Percentiles rank a stretch among this genome's conserved stretches.
phyloP scores from a whole-genome alignment of 441 rosid species.

The Corymbia calophylla region DNA sequence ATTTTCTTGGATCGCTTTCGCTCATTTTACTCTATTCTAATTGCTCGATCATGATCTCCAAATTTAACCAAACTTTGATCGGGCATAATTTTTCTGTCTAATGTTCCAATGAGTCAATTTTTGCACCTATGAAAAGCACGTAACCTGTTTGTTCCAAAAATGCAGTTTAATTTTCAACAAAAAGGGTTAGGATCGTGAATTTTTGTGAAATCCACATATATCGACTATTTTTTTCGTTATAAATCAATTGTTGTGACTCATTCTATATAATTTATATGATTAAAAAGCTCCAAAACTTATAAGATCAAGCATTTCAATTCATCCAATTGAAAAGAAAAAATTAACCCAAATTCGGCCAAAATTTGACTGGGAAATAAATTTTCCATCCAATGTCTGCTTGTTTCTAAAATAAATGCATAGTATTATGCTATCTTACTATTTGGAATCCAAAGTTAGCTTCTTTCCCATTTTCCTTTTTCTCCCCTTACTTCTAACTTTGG shows the following conservation, averaged over 20 bases:
- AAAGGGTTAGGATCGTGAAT: neutral
- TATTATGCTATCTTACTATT: neutral
- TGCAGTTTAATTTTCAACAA: neutral
- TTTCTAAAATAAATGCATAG: neutral
- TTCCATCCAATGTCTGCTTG: neutral
- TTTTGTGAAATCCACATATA: accelerated
- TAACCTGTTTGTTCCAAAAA: neutral
- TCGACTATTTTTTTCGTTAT: too few species aligned
- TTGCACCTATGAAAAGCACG: neutral
- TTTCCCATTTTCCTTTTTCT: neutral
- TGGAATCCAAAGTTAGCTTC: neutral
- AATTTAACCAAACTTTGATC: neutral
- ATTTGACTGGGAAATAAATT: neutral
- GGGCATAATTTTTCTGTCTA: neutral
- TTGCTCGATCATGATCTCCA: neutral
- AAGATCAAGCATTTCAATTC: neutral
- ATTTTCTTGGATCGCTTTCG: too few species aligned
- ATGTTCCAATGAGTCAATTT: too few species aligned
- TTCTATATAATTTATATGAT: neutral
- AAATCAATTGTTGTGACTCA: neutral
- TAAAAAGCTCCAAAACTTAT: neutral
- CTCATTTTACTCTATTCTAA: too few species aligned
- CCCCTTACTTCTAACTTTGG: neutral
- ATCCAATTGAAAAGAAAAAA: neutral
- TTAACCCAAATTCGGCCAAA: neutral